These are phyloP conservation scores for Pythium periplocum DNA, from an alignment of 352 stramenopile genomes.

Conservation along the genomic window DNA sequence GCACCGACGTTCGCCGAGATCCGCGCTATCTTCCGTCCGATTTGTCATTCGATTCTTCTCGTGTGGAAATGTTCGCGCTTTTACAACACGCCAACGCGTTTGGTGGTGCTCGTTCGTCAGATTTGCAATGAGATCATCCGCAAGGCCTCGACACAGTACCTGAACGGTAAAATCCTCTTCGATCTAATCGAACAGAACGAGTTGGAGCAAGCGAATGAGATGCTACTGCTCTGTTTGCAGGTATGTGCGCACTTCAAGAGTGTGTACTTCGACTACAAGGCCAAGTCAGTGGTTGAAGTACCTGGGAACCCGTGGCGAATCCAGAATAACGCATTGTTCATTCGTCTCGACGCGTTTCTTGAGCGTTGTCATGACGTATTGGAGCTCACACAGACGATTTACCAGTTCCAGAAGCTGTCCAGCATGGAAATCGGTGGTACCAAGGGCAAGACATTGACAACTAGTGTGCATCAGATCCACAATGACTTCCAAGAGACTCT, in stretches of 20 bases:
- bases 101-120: constrained; percentile 86
- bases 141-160: constrained; percentile 47
- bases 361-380: constrained; percentile 90
- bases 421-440: constrained; percentile 89
- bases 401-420: constrained; percentile 84
- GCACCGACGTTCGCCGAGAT: constrained; percentile 43
- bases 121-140: constrained; percentile 88
- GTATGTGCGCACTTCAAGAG: constrained; percentile 89
- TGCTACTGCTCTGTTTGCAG: constrained; percentile 64
- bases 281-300: constrained; percentile 69
- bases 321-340: constrained; percentile 90
- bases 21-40: constrained; percentile 75
- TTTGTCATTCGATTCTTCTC: constrained; percentile 85
- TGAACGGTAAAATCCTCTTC: constrained; percentile 79
- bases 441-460: constrained; percentile 91
- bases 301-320: constrained; percentile 87
- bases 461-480: constrained; percentile 86
- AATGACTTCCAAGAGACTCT: constrained; percentile 83
- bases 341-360: constrained; percentile 87
- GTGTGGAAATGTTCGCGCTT: constrained; percentile 90
- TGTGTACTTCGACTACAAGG: constrained; percentile 92
- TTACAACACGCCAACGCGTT: constrained; percentile 86
- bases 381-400: constrained; percentile 87
- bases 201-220: constrained; percentile 61
- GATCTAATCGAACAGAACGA: constrained; percentile 76